Percentiles rank a stretch among this genome's conserved stretches.
Evolutionary conservation across 352 stramenopile genomes (phyloP).

Genomic region (Blastocystis sp.): DNA sequence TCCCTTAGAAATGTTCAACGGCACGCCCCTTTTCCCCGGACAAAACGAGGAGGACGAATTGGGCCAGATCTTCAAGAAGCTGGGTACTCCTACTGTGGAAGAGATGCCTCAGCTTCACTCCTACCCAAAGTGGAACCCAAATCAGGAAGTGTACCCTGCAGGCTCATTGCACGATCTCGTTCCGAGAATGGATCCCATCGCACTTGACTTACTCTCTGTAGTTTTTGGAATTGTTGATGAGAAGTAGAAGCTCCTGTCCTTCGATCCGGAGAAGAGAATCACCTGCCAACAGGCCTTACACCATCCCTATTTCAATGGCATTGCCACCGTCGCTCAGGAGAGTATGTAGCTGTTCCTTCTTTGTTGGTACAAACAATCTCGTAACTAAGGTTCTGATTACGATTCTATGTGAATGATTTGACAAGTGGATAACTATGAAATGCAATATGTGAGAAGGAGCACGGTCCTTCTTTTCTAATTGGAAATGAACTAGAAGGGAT

Average conservation of each 20-base stretch:
- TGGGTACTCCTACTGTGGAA: slow-evolving; percentile 76
- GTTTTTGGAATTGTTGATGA: background rate
- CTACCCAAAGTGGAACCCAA: background rate
- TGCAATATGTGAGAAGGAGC: no score
- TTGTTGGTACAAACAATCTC: background rate
- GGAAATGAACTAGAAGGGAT: no score
- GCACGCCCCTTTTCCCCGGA: slow-evolving; percentile 74
- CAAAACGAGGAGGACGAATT: slow-evolving; percentile 78
- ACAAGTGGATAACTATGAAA: no score
- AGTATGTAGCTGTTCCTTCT: background rate
- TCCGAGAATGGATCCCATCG: background rate
- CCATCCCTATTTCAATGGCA: slow-evolving; percentile 92
- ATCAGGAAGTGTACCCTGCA: background rate
- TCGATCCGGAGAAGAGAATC: slow-evolving; percentile 88
- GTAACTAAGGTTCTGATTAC: no score
- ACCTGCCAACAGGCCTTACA: slow-evolving; percentile 89
- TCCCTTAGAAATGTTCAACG: slow-evolving; percentile 17
- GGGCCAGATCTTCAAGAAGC: slow-evolving; percentile 76
- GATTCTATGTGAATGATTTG: no score
- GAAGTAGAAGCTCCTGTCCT: slow-evolving; percentile 83
- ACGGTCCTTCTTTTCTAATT: no score
- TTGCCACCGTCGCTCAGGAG: slow-evolving; percentile 63
- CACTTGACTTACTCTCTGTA: slow-evolving; percentile 1
- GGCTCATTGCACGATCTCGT: background rate
- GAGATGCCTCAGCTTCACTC: slow-evolving; percentile 73